Evolutionary conservation across 371 early-diverging fungal species (phyloP), one percentile per base, ranked within the genome.

Genomic region (Mucor saturninus): DNA sequence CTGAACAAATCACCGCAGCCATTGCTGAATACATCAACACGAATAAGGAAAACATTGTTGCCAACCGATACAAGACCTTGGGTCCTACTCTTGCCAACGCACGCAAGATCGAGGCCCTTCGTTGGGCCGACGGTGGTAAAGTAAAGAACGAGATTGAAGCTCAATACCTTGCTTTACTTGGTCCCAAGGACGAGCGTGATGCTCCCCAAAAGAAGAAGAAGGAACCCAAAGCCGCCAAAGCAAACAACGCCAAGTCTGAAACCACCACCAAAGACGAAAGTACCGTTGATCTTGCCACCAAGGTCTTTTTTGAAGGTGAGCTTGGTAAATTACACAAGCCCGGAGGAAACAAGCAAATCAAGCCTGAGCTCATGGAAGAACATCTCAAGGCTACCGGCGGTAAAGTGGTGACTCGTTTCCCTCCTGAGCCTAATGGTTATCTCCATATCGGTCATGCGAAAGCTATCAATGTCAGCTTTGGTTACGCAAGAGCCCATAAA

Each of bases 371-470:
- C 59, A 96, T 93, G 89, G 84, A 86, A 54, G 89, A 90, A 70
- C 99, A 99, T 75, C 81, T 99, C 52, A 88, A 92, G 71, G 89
- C 92, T 13, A 99, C 99, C 0, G 93, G 93, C 53, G 96, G 98
- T 7, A 91, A 89, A 72, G 99, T 99, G 2, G 77, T 97, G 29
- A 99, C 99, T 2, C 94, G 99, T 52, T 99, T 99, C 86, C 99
- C 99, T 21, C 99, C 99, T 46, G 99, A 99, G 83, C 99, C 99
- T 58, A 99, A 98, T 73, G 99, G 99, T 14, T 97, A 89, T 81
- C 75, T 89, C 56, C 99, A 99, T 75, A 98, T 99, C 80, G 99
- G 99, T 56, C 99, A 99, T 76, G 99, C 99, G 53, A 99, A 99
- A 83, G 99, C 99, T 39, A 95, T 99, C 84, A 99, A 99, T 77